Evolutionary conservation across 2,329 filamentous ascomycete genomes (phyloP).

Genomic region (Apiospora koreana): DNA sequence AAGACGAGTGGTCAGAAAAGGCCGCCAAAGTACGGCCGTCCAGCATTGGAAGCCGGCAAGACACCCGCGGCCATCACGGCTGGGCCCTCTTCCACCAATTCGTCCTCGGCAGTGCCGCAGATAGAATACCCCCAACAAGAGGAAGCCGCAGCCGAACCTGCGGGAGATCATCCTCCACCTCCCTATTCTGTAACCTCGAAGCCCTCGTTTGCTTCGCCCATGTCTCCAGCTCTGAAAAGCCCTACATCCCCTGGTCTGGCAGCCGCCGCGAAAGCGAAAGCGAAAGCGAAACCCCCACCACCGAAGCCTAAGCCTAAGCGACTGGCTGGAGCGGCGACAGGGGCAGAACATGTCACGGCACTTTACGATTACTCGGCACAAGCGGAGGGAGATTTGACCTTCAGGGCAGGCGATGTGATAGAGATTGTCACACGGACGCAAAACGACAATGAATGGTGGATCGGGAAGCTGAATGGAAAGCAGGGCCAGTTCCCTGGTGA

Average conservation of each 20-base stretch:
- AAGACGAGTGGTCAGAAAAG: slow-evolving; percentile 78
- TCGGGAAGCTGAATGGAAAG: slow-evolving; percentile 75
- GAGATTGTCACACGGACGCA: slow-evolving; percentile 82
- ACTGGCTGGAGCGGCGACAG: slow-evolving; percentile 62
- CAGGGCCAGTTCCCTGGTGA: slow-evolving; percentile 93
- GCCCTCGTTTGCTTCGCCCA: slow-evolving; percentile 28
- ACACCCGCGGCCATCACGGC: slow-evolving; percentile 35
- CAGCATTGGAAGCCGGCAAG: slow-evolving; percentile 49
- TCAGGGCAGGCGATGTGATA: slow-evolving; percentile 84
- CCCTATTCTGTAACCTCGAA: slow-evolving; percentile 61
- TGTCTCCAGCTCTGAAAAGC: slow-evolving; percentile 30
- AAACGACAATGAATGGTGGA: slow-evolving; percentile 98
- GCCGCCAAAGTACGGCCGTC: slow-evolving; percentile 60
- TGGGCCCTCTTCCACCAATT: slow-evolving; percentile 41
- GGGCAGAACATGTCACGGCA: slow-evolving; percentile 79
- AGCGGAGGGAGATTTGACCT: slow-evolving; percentile 90
- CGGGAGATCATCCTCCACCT: slow-evolving; percentile 55
- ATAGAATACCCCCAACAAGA: slow-evolving; percentile 21
- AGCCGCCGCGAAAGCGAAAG: slow-evolving; percentile 52
- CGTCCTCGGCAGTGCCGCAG: slow-evolving; percentile 22
- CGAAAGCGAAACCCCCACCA: slow-evolving; percentile 72
- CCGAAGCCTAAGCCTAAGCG: slow-evolving; percentile 80
- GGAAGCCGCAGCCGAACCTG: slow-evolving; percentile 15
- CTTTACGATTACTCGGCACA: slow-evolving; percentile 97
- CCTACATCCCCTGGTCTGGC: slow-evolving; percentile 38